A percentile compares a stretch with the other conserved stretches of the same genome.
phyloP scores from a whole-genome alignment of 768 basidiomycete genomes.

The Asterophora parasitica region DNA sequence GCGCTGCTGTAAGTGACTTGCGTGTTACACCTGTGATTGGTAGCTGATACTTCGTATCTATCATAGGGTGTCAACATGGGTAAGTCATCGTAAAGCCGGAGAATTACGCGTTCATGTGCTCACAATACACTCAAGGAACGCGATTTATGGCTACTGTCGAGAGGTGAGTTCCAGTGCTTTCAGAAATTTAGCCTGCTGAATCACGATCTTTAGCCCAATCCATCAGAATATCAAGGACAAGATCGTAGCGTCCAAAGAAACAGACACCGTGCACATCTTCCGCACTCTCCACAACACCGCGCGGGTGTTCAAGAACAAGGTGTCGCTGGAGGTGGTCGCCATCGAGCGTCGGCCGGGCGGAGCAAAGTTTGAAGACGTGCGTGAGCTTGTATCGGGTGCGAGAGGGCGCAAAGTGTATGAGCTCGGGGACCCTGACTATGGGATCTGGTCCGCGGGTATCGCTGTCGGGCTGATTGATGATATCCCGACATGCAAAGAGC shows the following conservation, averaged over 20 bases:
- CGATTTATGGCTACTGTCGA: slow-evolving; percentile 93
- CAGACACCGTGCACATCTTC: slow-evolving; percentile 87
- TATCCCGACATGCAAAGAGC: slow-evolving; percentile 73
- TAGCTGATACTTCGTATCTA: not conserved
- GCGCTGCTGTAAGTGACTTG: slow-evolving; percentile 58
- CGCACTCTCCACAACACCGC: slow-evolving; percentile 80
- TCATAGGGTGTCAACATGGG: slow-evolving; percentile 88
- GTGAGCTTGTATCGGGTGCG: slow-evolving; percentile 69
- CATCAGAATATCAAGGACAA: slow-evolving; percentile 88
- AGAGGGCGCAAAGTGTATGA: slow-evolving; percentile 76
- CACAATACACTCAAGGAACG: slow-evolving; percentile 43
- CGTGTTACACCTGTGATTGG: not conserved
- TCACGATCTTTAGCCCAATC: slow-evolving; percentile 50
- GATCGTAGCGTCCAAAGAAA: slow-evolving; percentile 79
- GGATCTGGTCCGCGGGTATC: slow-evolving; percentile 78
- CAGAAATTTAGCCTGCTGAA: not conserved
- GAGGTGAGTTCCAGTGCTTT: slow-evolving; percentile 37
- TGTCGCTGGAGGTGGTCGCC: slow-evolving; percentile 79
- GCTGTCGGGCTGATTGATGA: slow-evolving; percentile 73
- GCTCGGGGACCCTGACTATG: slow-evolving; percentile 78
- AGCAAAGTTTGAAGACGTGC: slow-evolving; percentile 82
- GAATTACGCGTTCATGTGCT: slow-evolving; percentile 8
- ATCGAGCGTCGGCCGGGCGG: slow-evolving; percentile 79
- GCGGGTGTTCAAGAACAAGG: slow-evolving; percentile 82
- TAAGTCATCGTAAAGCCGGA: slow-evolving; percentile 20